Evolutionary conservation across 257 asterid species (phyloP), one percentile per base, ranked within the genome.

Genomic region (Plantago ovata): DNA sequence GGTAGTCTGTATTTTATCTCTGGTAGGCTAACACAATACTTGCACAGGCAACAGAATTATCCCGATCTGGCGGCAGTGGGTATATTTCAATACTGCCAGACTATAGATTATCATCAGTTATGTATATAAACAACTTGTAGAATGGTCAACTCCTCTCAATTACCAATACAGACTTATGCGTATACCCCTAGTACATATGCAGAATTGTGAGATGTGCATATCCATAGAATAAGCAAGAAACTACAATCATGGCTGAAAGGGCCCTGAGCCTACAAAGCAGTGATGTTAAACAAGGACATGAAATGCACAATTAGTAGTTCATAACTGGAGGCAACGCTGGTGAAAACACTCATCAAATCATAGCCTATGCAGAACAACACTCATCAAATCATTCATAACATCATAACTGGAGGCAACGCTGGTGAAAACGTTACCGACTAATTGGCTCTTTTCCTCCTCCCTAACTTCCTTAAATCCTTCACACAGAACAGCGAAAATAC

Each of bases 351-450:
- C 33, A 7, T 54, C 21, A 56, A 4, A 51, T 32, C 96, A 92
- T 62, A 89, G 74, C 68, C 97, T 84, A 62, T 92, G 97, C 57
- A 88, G 68, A 39, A 96, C 96, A 47, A 79, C 94, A 66, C 95
- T 91, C 96, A 91, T 92, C 61, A 88, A 61, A 72, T 92, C 98
- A 77, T 92, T 92, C 98, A 91, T 91, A 43, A 81, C 69, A 74
- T 91, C 98, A 71, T 91, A 87, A 74, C 53, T 87, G 28, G 98
- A 83, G 22, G 96, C 94, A 40, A 92, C 94, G 54, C 77, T 85
- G 33, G 97, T 78, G 71, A 88, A 92, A 53, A 88, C 96, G 62
- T 92, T 79, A 28, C 95, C 95, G 32, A 85, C 96, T 84, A 85
- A 42, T 56, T 59, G 81, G 61, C 91, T 82, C 83, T 88, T 92